Evolutionary conservation across 305 asterid species (phyloP).

Genomic region (Fraxinus platypoda): DNA sequence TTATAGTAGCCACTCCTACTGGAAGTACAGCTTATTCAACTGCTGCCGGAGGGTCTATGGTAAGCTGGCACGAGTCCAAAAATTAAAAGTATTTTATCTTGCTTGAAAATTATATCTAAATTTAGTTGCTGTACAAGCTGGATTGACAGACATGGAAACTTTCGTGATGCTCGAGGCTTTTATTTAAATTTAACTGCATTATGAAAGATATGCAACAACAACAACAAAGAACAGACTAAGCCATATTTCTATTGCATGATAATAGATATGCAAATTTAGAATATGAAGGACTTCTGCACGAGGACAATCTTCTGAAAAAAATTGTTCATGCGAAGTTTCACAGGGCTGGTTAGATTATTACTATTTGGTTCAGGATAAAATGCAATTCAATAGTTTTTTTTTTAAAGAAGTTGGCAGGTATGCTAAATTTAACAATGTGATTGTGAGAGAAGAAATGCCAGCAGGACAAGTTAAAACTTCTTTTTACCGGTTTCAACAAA

Average conservation of each 20-base stretch:
- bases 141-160: background rate
- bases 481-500: background rate
- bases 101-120: background rate
- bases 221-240: background rate
- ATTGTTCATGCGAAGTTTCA: background rate
- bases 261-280: slow-evolving; percentile 10
- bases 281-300: background rate
- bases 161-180: background rate
- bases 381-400: background rate
- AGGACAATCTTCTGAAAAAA: background rate
- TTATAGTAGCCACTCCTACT: slow-evolving; percentile 96
- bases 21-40: slow-evolving; percentile 99
- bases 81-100: background rate
- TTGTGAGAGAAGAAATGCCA: background rate
- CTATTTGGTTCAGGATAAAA: background rate
- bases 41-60: slow-evolving; percentile 99
- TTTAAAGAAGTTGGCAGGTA: background rate
- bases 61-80: slow-evolving; percentile 28
- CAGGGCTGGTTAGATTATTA: background rate
- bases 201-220: background rate
- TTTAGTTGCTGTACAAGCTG: background rate
- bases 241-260: background rate
- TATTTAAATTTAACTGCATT: background rate
- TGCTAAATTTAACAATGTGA: background rate
- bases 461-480: background rate